These are phyloP conservation scores for Allium cepa DNA, from an alignment of 106 monocot species.

Conservation along the genomic window DNA sequence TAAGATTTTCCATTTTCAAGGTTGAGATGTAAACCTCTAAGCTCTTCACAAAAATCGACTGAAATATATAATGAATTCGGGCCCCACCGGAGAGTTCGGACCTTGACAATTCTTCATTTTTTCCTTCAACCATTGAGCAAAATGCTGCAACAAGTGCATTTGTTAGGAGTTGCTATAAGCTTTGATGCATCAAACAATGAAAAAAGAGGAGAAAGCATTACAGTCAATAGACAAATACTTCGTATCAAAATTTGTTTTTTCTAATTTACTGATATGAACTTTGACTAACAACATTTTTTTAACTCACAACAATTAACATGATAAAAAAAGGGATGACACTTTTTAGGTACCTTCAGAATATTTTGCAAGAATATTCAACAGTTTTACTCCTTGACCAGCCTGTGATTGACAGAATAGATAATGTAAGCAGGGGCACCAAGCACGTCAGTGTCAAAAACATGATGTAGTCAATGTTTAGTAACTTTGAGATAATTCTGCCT, in stretches of 20 bases:
- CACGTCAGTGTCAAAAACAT: no score
- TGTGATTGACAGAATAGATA: slow-evolving; percentile 18
- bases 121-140: slow-evolving; percentile 91
- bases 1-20: not conserved
- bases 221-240: no score
- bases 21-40: slow-evolving; percentile 58
- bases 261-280: not conserved
- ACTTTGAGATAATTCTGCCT: no score
- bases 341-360: slow-evolving; percentile 76
- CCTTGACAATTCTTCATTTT: slow-evolving; percentile 91
- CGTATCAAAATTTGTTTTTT: no score
- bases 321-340: not conserved
- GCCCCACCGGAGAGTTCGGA: slow-evolving; percentile 94
- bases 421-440: no score
- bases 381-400: slow-evolving; percentile 85
- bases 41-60: slow-evolving; percentile 94
- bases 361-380: slow-evolving; percentile 87
- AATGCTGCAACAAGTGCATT: slow-evolving; percentile 52
- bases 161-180: not conserved
- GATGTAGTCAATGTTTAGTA: no score
- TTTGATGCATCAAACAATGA: not conserved
- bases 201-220: not conserved
- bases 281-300: not conserved
- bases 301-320: not conserved
- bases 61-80: slow-evolving; percentile 97